Conservation (phyloP, 345 rosid genomes). For the Brassica incana region DNA sequence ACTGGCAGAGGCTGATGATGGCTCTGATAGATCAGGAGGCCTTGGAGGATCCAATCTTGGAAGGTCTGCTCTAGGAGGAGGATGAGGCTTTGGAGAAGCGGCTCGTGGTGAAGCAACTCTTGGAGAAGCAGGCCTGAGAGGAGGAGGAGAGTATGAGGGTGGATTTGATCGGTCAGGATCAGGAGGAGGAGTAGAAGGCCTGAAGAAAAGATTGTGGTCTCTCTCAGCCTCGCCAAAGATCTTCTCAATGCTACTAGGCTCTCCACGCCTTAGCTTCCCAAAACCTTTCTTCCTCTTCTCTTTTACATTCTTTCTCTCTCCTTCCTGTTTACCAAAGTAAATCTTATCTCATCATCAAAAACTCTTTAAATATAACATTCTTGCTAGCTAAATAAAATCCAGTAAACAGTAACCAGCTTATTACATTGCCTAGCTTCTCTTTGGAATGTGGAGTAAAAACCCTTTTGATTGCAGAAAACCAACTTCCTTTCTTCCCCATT, state of each 20-base stretch:
- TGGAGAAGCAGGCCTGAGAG: constrained; percentile 39
- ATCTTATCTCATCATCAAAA: constrained; percentile 1
- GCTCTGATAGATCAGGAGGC: constrained; percentile 30
- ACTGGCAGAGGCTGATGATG: constrained; percentile 37
- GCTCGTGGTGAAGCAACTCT: no score
- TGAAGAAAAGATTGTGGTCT: constrained; percentile 68
- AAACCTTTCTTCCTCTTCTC: constrained; percentile 78
- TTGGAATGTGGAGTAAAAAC: constrained; percentile 72
- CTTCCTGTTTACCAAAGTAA: constrained; percentile 44
- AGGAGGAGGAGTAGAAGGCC: constrained; percentile 59
- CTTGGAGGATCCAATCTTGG: constrained; percentile 20
- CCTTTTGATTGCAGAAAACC: constrained; percentile 93
- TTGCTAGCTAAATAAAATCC: background rate
- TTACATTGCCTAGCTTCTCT: constrained; percentile 73
- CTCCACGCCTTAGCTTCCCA: constrained; percentile 41
- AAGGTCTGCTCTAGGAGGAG: constrained; percentile 23
- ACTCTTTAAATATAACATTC: background rate
- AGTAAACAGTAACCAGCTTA: constrained; percentile 33
- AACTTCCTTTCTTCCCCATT: constrained; percentile 96
- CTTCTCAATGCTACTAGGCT: constrained; percentile 93
- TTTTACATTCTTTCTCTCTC: constrained; percentile 60
- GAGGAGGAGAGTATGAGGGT: constrained; percentile 23
- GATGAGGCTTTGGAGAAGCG: constrained; percentile 49
- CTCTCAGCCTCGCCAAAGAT: constrained; percentile 92
- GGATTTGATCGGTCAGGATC: constrained; percentile 31